Evolutionary conservation across 2,329 filamentous ascomycete species (phyloP), one percentile per base, ranked within the genome.

Genomic region (Scedosporium aurantiacum): DNA sequence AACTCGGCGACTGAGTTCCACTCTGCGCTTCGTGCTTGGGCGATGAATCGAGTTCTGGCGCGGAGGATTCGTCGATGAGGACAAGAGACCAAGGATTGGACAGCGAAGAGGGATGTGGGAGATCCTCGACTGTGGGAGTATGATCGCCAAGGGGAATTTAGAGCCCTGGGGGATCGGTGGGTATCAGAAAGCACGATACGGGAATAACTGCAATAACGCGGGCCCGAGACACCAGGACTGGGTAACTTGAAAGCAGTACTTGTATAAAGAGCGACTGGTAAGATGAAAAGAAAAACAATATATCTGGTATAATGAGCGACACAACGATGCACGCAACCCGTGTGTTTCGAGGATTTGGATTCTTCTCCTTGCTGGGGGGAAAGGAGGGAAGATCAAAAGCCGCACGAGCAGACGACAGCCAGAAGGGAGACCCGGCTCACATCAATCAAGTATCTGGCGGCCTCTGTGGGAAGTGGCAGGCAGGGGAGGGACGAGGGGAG

Each of bases 191-290:
- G 58, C 45, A 54, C 25, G 58, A 37, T 21, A 37, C 18, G 40
- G 40, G 37, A 45, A 58, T 27, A 5, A 5, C 50, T 60, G 50
- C 50, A 27, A 54, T 8, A 18, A 37, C 54, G 47, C 37, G 21
- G 18, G 12, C 58, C 43, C 58, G 45, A 60, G 58, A 60, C 58
- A 28, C 58, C 58, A 60, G 58, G 58, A 54, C 58, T 47, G 45
- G 57, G 45, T 4, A 6, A 18, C 12, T 28, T 21, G 43, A 54
- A 23, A 14, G 27, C 32, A 18, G 18, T 50, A 40, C 40, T 28
- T 28, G 16, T 55, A 23, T 45, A 55, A 61, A 55, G 47, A 63
- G 67, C 62, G 65, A 18, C 40, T 16, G 52, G 47, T 55, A 18
- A 27, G 27, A 59, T 32, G 40, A 23, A 18, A 28, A 45, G 43